These are phyloP conservation scores for Fusarium cicatricum DNA, from an alignment of 2,329 filamentous ascomycete species.

Conservation along the genomic window DNA sequence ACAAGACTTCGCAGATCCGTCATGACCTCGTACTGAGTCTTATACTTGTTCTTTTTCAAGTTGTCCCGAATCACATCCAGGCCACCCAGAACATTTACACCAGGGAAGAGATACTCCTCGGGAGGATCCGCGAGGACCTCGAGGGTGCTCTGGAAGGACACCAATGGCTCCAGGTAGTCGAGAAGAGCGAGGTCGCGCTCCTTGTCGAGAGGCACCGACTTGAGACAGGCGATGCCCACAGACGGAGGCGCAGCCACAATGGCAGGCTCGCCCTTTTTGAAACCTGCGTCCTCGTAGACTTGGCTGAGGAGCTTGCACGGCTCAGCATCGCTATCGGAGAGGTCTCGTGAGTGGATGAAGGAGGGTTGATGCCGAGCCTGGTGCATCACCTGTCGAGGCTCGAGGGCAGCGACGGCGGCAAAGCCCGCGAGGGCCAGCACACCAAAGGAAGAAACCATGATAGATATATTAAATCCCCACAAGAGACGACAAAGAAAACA, in stretches of 20 bases:
- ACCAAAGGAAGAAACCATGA: slow-evolving; percentile 29
- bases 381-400: slow-evolving; percentile 35
- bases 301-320: slow-evolving; percentile 34
- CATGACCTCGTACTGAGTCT: slow-evolving; percentile 38
- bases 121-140: slow-evolving; percentile 37
- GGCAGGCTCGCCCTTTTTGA: slow-evolving; percentile 7
- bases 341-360: slow-evolving; percentile 24
- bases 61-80: slow-evolving; percentile 27
- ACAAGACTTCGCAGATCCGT: slow-evolving; percentile 35
- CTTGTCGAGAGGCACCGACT: slow-evolving; percentile 38
- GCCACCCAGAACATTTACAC: slow-evolving; percentile 35
- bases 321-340: slow-evolving; percentile 15
- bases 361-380: slow-evolving; percentile 24
- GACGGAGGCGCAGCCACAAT: slow-evolving; percentile 30
- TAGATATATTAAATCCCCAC: background rate
- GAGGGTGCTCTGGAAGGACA: slow-evolving; percentile 36
- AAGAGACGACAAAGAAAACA: too few species aligned
- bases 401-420: slow-evolving; percentile 28
- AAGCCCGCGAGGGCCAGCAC: slow-evolving; percentile 34
- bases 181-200: slow-evolving; percentile 35
- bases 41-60: slow-evolving; percentile 28
- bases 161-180: slow-evolving; percentile 31
- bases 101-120: slow-evolving; percentile 34
- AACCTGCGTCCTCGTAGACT: slow-evolving; percentile 20
- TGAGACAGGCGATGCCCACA: slow-evolving; percentile 35